Evolutionary conservation across 441 rosid genomes (phyloP), one percentile per base, ranked within the genome.

Genomic region (Metrosideros polymorpha): DNA sequence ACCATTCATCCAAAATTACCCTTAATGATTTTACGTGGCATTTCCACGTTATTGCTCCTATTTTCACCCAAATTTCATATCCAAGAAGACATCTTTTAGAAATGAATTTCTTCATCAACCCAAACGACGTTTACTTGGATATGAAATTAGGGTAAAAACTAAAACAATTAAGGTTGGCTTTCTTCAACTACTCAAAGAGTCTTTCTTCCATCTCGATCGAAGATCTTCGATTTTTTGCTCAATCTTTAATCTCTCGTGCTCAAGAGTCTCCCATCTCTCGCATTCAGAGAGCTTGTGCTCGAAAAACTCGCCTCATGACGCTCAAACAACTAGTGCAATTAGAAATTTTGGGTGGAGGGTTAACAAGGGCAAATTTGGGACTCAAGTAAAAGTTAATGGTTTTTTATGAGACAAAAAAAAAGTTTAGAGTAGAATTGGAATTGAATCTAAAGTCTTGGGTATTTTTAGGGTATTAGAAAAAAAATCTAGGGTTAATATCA

Each of bases 141-240:
- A 0, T 25, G 29, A 2, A 55, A 24, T 55, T 55, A 29, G 1
- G 14, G 25, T 25, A 25, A 55, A 55, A 55, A 25, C 3, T 55
- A 2, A 6, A 55, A 29, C 6, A 55, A 55, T 55, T 55, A 4
- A 14, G 14, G 6, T 55, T 55, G 3, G 4, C 25, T 25, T 1
- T 52, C 25, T 55, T 25, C 0, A 55, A 55, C 25, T 55, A 29
- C 25, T 24, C 25, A 25, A n/a, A 55, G 59, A 25, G 10, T 55
- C 7, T 2, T n/a, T 0, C 0, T 14, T 0, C 10, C 25, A 55
- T 25, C 29, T 25, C 6, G 2, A 0, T 2, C 24, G 14, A 55
- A 29, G 59, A 55, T 55, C 25, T 55, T 9, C 2, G 3, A 55
- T 55, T 25, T 55, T 25, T n/a, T 25, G 29, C 59, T 25, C 59